Evolutionary conservation across 208 protist species (phyloP), one percentile per base, ranked within the genome.

Genomic region (Leishmania tarentolae): DNA sequence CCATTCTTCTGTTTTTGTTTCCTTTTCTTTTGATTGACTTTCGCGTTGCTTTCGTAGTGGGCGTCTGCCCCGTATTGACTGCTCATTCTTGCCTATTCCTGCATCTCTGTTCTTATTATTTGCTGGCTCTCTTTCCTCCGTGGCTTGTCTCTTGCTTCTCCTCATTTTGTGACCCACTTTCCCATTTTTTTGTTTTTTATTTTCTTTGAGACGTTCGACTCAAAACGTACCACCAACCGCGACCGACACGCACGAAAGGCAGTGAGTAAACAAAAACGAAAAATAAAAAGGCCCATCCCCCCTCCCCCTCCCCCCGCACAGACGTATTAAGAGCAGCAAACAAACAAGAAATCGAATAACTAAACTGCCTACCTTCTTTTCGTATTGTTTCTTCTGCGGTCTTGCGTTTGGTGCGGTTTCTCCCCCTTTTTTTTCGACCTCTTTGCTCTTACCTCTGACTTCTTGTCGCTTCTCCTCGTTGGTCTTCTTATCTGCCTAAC

Each of bases 81-180:
- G 9, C 35, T 76, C 35, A 44, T 40, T 24, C 52, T 44, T 76
- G 4, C n/a, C 53, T 17, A 19, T 63, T 35, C 78, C 78, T 81
- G 21, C 59, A 21, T 61, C 61, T 82, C 0, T 53, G 40, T 52
- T 52, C 3, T 24, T 21, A 44, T 53, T 57, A 9, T 61, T 11
- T 47, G 7, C 3, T 56, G 35, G 17, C n/a, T 53, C 40, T 24
- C n/a, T 65, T 74, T 73, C 37, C 63, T 69, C 63, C 31, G 7
- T 69, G 5, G 31, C 15, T 28, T 35, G 8, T 24, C 63, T 71
- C 8, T 71, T 71, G 3, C 66, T 17, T 61, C 24, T n/a, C 24
- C 28, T 61, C 56, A 19, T 31, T 53, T 53, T 17, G 15, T 17
- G 15, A 61, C 56, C 56, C 28, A n/a, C 24, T 61, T 61, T 17